Conservation (phyloP, 2,329 filamentous ascomycete species). For the Thyridium curvatum region DNA sequence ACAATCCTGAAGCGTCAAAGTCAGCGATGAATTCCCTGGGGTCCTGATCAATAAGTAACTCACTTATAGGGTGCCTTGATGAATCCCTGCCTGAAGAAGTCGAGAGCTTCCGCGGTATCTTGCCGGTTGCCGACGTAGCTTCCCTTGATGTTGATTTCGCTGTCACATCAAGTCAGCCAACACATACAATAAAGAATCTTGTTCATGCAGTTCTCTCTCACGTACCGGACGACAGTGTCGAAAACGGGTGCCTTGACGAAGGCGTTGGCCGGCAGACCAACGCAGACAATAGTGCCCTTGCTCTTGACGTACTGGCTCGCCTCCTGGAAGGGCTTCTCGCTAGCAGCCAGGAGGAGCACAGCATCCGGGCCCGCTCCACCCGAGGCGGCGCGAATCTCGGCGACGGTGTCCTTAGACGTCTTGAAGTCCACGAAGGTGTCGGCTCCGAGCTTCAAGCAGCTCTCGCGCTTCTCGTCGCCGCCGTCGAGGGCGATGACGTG, state of each 20-base stretch:
- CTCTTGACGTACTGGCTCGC: constrained; percentile 55
- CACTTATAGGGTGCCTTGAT: constrained; percentile 75
- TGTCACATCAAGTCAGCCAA: constrained; percentile 10
- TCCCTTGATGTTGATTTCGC: constrained; percentile 61
- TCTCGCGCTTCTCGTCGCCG: constrained; percentile 62
- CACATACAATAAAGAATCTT: not conserved
- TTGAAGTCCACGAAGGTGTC: constrained; percentile 57
- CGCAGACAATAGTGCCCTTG: constrained; percentile 57
- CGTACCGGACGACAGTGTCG: constrained; percentile 44
- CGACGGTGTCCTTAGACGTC: constrained; percentile 52
- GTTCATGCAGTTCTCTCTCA: too few species aligned
- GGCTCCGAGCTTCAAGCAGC: constrained; percentile 39
- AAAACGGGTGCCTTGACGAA: constrained; percentile 59
- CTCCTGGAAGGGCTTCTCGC: constrained; percentile 65
- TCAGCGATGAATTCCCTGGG: too few species aligned
- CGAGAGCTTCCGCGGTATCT: constrained; percentile 58
- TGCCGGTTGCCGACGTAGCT: constrained; percentile 62
- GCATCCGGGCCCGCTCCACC: constrained; percentile 60
- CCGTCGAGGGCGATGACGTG: constrained; percentile 75
- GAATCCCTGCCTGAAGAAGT: constrained; percentile 57
- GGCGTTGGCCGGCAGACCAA: constrained; percentile 58
- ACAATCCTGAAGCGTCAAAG: constrained; percentile 34
- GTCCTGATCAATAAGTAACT: too few species aligned
- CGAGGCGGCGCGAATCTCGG: constrained; percentile 54
- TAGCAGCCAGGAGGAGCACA: constrained; percentile 58